Conservation (phyloP, 148 eudicot species). For the Rhododendron kiyosumense region DNA sequence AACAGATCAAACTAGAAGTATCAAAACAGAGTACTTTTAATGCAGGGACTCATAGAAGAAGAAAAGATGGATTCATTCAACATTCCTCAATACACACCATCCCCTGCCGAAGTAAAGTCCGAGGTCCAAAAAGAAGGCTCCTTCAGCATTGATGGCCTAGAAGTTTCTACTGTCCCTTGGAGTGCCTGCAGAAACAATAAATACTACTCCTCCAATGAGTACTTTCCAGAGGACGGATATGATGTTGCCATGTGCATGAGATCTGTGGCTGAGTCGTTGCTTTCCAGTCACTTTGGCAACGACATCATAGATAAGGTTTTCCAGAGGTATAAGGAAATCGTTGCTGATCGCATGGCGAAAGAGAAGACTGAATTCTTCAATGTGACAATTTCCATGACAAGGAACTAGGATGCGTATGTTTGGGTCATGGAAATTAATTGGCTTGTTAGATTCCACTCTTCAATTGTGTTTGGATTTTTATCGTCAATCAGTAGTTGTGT, state of each 20-base stretch:
- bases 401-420: background rate
- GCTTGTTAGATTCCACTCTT: background rate
- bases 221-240: background rate
- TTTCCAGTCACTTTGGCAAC: conserved; percentile 43
- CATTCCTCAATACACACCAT: conserved; percentile 49
- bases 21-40: background rate
- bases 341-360: conserved; percentile 25
- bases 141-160: conserved; percentile 24
- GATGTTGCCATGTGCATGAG: conserved; percentile 34
- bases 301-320: conserved; percentile 34
- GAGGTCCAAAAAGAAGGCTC: conserved; percentile 41
- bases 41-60: conserved; percentile 54
- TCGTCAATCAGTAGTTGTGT: background rate
- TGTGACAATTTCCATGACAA: conserved; percentile 39
- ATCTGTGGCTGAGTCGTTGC: conserved; percentile 49
- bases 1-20: too few relatives aligned
- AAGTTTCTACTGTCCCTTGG: conserved; percentile 40
- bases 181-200: background rate
- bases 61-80: conserved; percentile 37
- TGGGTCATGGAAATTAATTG: background rate
- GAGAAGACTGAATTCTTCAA: conserved; percentile 35
- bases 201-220: background rate
- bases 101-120: conserved; percentile 32
- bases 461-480: background rate
- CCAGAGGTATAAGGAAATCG: conserved; percentile 16